These are phyloP conservation scores for Aspergillus costaricaensis DNA, from an alignment of 2,329 filamentous ascomycete species.

Conservation along the genomic window DNA sequence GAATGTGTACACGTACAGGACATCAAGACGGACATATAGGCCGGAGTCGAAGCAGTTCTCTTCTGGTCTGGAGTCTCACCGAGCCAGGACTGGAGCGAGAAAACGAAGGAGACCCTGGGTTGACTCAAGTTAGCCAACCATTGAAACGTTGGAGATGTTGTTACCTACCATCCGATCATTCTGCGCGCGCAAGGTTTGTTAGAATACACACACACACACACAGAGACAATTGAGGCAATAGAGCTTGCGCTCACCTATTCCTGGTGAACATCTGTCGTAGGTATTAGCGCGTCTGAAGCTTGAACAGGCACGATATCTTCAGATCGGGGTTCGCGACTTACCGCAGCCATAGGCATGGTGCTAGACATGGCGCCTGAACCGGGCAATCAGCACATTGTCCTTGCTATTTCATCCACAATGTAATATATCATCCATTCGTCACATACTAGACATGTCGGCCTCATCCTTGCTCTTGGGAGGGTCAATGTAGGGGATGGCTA, in stretches of 20 bases:
- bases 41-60: conserved; percentile 68
- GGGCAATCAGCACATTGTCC: conserved; percentile 21
- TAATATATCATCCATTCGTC: neutral
- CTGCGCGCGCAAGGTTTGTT: conserved; percentile 38
- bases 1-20: conserved; percentile 58
- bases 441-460: conserved; percentile 70
- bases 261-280: conserved; percentile 75
- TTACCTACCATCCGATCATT: conserved; percentile 63
- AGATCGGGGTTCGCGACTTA: conserved; percentile 42
- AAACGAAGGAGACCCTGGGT: conserved; percentile 50
- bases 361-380: conserved; percentile 63
- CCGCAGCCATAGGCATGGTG: conserved; percentile 90
- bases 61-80: conserved; percentile 52
- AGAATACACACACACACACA: conserved; percentile 11
- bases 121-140: conserved; percentile 19
- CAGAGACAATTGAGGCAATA: neutral
- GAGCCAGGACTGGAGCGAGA: conserved; percentile 52
- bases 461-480: conserved; percentile 66
- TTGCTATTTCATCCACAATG: neutral
- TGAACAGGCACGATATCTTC: neutral
- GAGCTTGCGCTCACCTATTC: conserved; percentile 65
- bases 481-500: conserved; percentile 87
- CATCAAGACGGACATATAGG: conserved; percentile 76
- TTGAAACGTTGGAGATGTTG: neutral
- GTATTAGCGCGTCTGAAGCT: conserved; percentile 20